Percentiles rank a stretch among this genome's conserved stretches.
Evolutionary conservation across 495 filamentous ascomycete genomes (phyloP).

Genomic region (Rostrohypoxylon terebratum): DNA sequence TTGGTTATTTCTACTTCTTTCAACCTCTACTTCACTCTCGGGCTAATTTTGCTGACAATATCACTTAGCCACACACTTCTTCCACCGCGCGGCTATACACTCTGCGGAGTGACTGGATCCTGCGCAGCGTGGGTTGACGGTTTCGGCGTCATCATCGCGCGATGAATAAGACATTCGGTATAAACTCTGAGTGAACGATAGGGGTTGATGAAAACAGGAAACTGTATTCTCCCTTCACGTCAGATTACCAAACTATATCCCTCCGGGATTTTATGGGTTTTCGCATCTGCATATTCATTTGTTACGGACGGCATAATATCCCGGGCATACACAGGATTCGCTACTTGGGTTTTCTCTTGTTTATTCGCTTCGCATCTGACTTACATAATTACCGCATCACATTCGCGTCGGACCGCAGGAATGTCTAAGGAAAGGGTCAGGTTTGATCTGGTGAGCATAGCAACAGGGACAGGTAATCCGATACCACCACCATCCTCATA

Average conservation of each 20-base stretch:
- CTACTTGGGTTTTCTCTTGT: constrained; percentile 21
- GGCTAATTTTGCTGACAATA: constrained; percentile 32
- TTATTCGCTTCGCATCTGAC: constrained; percentile 35
- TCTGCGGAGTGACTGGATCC: constrained; percentile 88
- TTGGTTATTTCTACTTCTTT: constrained; percentile 20
- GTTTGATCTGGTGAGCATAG: constrained; percentile 23
- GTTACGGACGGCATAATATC: constrained; percentile 34
- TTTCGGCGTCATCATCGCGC: constrained; percentile 86
- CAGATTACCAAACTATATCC: constrained; percentile 10
- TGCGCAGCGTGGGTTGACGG: constrained; percentile 87
- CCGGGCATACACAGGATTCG: constrained; percentile 36
- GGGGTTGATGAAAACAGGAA: not conserved
- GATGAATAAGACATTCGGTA: constrained; percentile 54
- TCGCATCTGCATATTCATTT: constrained; percentile 40
- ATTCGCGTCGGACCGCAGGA: constrained; percentile 2
- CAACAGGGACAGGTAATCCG: constrained; percentile 28
- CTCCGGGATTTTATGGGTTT: constrained; percentile 16
- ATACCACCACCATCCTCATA: constrained; percentile 36
- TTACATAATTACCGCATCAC: constrained; percentile 36
- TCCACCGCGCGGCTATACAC: constrained; percentile 87
- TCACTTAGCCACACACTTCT: constrained; percentile 81
- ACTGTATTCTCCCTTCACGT: constrained; percentile 12
- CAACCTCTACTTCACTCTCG: not conserved
- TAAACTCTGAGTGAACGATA: not conserved
- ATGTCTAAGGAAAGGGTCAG: constrained; percentile 6